These are phyloP conservation scores for Pestalotiopsis sp. DNA, from an alignment of 2,329 filamentous ascomycete genomes.

Conservation along the genomic window DNA sequence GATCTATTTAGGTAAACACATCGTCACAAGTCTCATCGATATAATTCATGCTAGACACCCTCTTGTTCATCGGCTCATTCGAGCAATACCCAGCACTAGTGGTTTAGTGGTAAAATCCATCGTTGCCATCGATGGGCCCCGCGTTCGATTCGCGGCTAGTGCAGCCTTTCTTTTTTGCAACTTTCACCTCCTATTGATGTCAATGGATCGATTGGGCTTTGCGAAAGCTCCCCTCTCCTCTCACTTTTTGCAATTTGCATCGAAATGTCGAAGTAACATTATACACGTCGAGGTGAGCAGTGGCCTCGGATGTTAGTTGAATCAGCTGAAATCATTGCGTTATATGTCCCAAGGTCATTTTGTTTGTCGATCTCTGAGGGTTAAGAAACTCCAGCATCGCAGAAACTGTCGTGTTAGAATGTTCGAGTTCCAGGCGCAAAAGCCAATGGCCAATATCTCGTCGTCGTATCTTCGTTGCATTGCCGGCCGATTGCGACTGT, in stretches of 20 bases:
- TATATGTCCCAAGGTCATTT: background rate
- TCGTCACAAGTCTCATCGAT: background rate
- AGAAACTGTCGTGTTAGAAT: background rate
- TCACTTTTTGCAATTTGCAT: too few relatives aligned
- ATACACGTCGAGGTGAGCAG: too few relatives aligned
- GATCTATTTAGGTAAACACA: background rate
- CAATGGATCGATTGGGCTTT: background rate
- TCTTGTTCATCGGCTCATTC: background rate
- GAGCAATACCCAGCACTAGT: slow-evolving; percentile 32
- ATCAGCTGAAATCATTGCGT: too few relatives aligned
- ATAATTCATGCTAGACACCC: background rate
- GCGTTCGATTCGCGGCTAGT: slow-evolving; percentile 44
- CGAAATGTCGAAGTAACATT: too few relatives aligned
- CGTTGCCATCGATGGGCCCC: slow-evolving; percentile 54
- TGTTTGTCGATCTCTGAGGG: background rate
- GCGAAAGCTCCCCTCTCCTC: too few relatives aligned
- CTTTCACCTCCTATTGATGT: background rate
- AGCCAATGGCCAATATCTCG: background rate
- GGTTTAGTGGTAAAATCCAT: slow-evolving; percentile 56
- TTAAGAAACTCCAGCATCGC: background rate
- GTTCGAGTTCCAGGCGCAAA: background rate
- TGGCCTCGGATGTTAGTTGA: too few relatives aligned
- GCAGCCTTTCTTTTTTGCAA: slow-evolving; percentile 4
- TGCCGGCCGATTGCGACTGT: background rate
- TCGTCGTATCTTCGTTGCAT: background rate